Conservation (phyloP, 2,329 filamentous ascomycete genomes). For the Exophiala xenobiotica region DNA sequence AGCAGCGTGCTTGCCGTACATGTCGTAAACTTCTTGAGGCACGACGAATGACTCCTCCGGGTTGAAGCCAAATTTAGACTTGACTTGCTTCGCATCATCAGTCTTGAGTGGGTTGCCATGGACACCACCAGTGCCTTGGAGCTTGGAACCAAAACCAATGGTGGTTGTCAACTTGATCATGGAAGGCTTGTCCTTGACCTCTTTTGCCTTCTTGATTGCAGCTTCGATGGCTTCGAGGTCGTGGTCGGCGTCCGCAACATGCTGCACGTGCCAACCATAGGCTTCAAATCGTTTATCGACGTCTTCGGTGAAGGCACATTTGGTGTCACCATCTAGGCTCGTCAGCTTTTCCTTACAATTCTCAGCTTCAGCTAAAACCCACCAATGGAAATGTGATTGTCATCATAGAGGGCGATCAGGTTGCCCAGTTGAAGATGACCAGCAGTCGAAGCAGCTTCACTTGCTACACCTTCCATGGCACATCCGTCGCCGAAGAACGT, state of each 20-base stretch:
- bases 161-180: constrained; percentile 96
- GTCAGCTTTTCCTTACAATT: neutral
- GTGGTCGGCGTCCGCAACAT: constrained; percentile 82
- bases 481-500: constrained; percentile 96
- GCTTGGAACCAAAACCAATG: constrained; percentile 92
- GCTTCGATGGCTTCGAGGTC: constrained; percentile 85
- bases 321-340: constrained; percentile 80
- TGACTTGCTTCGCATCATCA: constrained; percentile 90
- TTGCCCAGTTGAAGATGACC: constrained; percentile 98
- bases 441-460: constrained; percentile 86
- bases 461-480: constrained; percentile 95
- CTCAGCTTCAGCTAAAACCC: constrained; percentile 34
- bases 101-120: constrained; percentile 95
- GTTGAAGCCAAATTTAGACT: constrained; percentile 94
- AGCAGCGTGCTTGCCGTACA: constrained; percentile 79
- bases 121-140: constrained; percentile 90
- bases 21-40: constrained; percentile 89
- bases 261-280: constrained; percentile 91
- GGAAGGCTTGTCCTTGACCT: constrained; percentile 92
- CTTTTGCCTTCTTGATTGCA: constrained; percentile 80
- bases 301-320: constrained; percentile 95
- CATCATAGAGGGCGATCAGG: constrained; percentile 94
- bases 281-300: constrained; percentile 91
- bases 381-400: constrained; percentile 93
- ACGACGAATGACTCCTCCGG: constrained; percentile 90